phyloP scores from a whole-genome alignment of 176 grass and related monocot genomes.

The Musa acuminata region DNA sequence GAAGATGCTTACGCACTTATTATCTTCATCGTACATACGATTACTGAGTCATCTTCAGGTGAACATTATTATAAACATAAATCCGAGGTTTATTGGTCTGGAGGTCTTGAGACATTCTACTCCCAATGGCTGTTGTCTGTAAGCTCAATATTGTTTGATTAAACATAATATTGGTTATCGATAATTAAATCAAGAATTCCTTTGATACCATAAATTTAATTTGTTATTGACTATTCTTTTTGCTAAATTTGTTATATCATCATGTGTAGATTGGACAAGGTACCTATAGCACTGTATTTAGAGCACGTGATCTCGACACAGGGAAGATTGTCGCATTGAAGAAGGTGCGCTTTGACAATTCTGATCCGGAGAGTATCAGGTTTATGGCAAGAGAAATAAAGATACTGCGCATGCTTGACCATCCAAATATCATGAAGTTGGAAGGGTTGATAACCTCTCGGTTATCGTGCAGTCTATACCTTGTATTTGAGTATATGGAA shows the following conservation, averaged over 20 bases:
- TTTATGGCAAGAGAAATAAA: slow-evolving; percentile 99
- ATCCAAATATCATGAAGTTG: slow-evolving; percentile 93
- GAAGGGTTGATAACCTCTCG: slow-evolving; percentile 90
- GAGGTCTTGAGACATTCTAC: neutral
- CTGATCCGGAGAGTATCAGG: slow-evolving; percentile 81
- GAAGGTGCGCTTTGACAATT: slow-evolving; percentile 95
- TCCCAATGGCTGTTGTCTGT: neutral
- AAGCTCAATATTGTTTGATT: too few species aligned
- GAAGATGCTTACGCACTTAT: neutral
- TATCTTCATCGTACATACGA: neutral
- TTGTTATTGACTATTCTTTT: neutral
- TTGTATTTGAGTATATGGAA: slow-evolving; percentile 99
- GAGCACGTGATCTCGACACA: slow-evolving; percentile 55
- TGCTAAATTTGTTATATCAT: neutral
- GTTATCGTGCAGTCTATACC: slow-evolving; percentile 70
- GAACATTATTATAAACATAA: neutral
- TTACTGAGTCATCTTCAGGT: neutral
- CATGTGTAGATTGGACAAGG: slow-evolving; percentile 79
- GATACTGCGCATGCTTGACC: slow-evolving; percentile 79
- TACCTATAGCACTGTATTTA: slow-evolving; percentile 96
- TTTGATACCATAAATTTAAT: neutral
- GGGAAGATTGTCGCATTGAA: slow-evolving; percentile 94
- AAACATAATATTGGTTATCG: neutral
- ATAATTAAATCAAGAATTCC: neutral
- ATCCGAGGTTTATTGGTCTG: neutral